These are phyloP conservation scores for Leccinum variicolor DNA, from an alignment of 768 basidiomycete genomes.

Conservation along the genomic window DNA sequence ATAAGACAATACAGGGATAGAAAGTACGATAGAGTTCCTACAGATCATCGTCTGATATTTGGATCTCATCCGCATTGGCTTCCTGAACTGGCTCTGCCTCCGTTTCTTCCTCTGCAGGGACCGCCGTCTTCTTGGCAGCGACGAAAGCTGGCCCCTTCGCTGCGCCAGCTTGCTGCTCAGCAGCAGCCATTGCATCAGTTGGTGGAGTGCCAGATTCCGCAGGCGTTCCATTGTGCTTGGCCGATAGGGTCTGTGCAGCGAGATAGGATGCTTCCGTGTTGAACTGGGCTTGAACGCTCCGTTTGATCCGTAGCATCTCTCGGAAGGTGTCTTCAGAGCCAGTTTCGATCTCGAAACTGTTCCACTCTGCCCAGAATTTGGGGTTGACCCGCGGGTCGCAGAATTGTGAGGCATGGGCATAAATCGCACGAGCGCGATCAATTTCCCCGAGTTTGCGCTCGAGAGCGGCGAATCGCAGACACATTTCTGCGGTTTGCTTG, in stretches of 20 bases:
- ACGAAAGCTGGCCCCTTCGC: slow-evolving; percentile 72
- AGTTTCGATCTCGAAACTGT: slow-evolving; percentile 96
- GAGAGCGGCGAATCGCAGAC: slow-evolving; percentile 89
- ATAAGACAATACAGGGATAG: slow-evolving; percentile 20
- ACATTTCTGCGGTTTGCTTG: slow-evolving; percentile 95
- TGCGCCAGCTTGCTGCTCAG: slow-evolving; percentile 60
- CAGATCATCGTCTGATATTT: slow-evolving; percentile 78
- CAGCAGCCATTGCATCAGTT: slow-evolving; percentile 85
- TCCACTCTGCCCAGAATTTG: slow-evolving; percentile 97
- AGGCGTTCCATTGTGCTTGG: slow-evolving; percentile 51
- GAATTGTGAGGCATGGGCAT: slow-evolving; percentile 97
- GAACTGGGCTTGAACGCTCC: slow-evolving; percentile 97
- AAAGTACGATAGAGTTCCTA: slow-evolving; percentile 28
- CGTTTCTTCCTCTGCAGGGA: slow-evolving; percentile 38
- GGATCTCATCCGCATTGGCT: slow-evolving; percentile 79
- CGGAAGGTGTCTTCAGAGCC: slow-evolving; percentile 98
- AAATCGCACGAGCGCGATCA: slow-evolving; percentile 93
- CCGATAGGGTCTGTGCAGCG: slow-evolving; percentile 83
- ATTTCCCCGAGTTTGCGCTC: slow-evolving; percentile 99
- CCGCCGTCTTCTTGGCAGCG: slow-evolving; percentile 60
- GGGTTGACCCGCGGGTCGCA: slow-evolving; percentile 92
- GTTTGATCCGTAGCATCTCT: slow-evolving; percentile 93
- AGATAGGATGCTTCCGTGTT: slow-evolving; percentile 95
- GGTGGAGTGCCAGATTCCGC: slow-evolving; percentile 41
- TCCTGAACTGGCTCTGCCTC: slow-evolving; percentile 29